A percentile compares a stretch with the other conserved stretches of the same genome.
Conservation (phyloP, 352 stramenopile species). For the Globisporangium abappressorium region DNA sequence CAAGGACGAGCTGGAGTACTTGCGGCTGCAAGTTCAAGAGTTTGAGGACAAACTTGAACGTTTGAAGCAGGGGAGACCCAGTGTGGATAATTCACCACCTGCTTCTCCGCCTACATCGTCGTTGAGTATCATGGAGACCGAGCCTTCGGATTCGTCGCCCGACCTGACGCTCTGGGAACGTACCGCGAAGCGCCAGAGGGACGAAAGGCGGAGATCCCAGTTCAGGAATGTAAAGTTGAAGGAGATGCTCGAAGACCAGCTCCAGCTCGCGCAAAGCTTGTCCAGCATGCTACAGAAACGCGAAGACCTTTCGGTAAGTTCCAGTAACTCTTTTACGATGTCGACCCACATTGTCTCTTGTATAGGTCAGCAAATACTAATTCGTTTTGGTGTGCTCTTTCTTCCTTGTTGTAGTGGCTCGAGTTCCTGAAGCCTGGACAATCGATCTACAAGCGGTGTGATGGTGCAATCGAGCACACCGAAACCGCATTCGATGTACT, state of each 20-base stretch:
- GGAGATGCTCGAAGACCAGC: not conserved
- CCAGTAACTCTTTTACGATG: no score
- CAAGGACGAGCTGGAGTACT: not conserved
- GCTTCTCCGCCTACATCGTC: not conserved
- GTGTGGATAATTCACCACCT: not conserved
- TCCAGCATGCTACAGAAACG: not conserved
- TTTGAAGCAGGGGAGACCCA: not conserved
- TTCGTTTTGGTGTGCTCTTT: not conserved
- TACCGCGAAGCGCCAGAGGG: not conserved
- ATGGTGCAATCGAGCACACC: not conserved
- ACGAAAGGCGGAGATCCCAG: not conserved
- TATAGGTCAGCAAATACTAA: not conserved
- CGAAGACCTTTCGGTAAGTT: not conserved
- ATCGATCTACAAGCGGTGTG: not conserved
- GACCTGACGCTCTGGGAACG: not conserved
- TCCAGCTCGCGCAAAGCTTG: not conserved
- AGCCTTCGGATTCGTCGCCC: not conserved
- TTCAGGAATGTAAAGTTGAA: not conserved
- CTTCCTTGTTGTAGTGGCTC: not conserved
- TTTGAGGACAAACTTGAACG: not conserved
- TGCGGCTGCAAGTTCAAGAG: not conserved
- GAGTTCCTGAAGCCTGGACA: not conserved
- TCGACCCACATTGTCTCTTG: no score
- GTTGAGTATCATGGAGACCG: not conserved
- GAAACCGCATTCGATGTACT: slow-evolving; percentile 35